Evolutionary conservation across 495 filamentous ascomycete genomes (phyloP).

Genomic region (Entonaema liquescens): DNA sequence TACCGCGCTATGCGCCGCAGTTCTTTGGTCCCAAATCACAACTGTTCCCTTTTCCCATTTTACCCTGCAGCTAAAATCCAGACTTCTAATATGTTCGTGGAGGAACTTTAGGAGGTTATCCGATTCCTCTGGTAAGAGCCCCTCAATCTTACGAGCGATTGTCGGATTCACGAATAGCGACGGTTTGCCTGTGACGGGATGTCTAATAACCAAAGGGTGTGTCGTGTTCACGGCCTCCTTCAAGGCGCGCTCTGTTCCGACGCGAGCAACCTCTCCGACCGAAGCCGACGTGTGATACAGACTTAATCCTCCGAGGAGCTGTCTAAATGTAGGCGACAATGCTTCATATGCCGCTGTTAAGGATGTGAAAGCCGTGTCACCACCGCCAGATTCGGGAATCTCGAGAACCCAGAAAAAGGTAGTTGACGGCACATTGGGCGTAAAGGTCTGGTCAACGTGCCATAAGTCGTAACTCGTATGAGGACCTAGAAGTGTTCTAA

Average conservation of each 20-base stretch:
- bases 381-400: conserved; percentile 61
- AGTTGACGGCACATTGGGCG: conserved; percentile 70
- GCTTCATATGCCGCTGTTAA: conserved; percentile 65
- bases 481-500: conserved; percentile 52
- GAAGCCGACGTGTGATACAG: conserved; percentile 61
- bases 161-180: conserved; percentile 53
- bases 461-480: conserved; percentile 65
- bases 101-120: conserved; percentile 71
- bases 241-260: conserved; percentile 43
- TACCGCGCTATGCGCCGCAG: conserved; percentile 22
- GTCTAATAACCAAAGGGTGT: conserved; percentile 69
- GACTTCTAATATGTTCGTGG: conserved; percentile 68
- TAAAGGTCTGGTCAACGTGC: conserved; percentile 73
- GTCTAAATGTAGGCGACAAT: conserved; percentile 64
- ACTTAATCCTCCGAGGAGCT: conserved; percentile 66
- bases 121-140: conserved; percentile 74
- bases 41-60: conserved; percentile 67
- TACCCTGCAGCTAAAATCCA: conserved; percentile 67
- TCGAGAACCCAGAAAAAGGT: conserved; percentile 72
- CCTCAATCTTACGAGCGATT: conserved; percentile 59
- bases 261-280: conserved; percentile 62
- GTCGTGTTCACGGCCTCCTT: conserved; percentile 22
- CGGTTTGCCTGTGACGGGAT: conserved; percentile 57
- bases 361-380: conserved; percentile 71
- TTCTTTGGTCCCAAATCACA: conserved; percentile 64